Evolutionary conservation across 192 early-diverging fungal species (phyloP).

Genomic region (Glomus cerebriforme): DNA sequence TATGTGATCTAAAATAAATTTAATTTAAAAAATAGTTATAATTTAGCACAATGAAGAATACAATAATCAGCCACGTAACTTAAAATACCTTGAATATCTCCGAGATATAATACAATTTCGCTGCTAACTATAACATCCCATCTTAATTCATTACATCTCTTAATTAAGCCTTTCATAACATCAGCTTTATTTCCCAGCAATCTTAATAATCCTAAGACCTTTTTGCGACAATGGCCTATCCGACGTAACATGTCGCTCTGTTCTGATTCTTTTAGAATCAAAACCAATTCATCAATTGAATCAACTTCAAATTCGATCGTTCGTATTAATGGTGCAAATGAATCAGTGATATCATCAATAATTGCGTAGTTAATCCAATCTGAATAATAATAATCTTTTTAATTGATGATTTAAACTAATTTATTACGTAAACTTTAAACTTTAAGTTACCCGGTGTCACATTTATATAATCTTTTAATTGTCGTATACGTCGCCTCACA

Average conservation of each 20-base stretch:
- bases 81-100: conserved; percentile 67
- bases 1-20: conserved; percentile 60
- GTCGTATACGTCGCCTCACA: conserved; percentile 82
- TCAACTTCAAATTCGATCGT: conserved; percentile 94
- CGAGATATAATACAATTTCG: conserved; percentile 75
- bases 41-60: background rate
- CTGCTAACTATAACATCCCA: conserved; percentile 44
- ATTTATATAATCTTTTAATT: conserved; percentile 81
- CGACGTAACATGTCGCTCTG: conserved; percentile 77
- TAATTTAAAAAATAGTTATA: background rate
- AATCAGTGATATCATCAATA: conserved; percentile 94
- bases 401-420: background rate
- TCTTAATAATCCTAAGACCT: conserved; percentile 68
- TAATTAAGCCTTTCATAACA: conserved; percentile 74
- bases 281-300: conserved; percentile 90
- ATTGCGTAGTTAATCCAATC: conserved; percentile 98
- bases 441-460: conserved; percentile 67
- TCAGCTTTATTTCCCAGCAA: conserved; percentile 73
- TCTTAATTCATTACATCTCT: conserved; percentile 58
- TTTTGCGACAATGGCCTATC: conserved; percentile 73
- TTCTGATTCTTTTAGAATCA: conserved; percentile 91
- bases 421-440: conserved; percentile 18
- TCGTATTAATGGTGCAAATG: conserved; percentile 83
- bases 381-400: conserved; percentile 30
- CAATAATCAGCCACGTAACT: background rate